Base-by-base conservation (phyloP, 257 asterid species). In the Ballota nigra region DNA sequence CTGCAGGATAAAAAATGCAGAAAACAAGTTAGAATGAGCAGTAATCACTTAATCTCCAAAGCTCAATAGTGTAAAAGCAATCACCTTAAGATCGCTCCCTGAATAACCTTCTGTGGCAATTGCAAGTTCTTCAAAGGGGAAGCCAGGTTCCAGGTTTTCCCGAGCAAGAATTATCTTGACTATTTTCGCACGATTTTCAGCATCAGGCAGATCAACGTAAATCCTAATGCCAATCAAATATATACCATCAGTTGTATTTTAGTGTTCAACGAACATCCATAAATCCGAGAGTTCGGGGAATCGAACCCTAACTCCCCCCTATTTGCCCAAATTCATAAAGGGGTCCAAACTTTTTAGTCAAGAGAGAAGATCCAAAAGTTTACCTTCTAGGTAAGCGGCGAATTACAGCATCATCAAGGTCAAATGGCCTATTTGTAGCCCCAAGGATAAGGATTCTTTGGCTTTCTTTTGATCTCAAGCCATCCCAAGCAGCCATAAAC, bases 401-500 rank as follows among this genome's bases (percentile, higher is more conserved):
- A 80, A 95, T 92, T 78, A 95, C 99, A 68, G 99, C 99, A 84
- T 95, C 99, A 66, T 95, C 99, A 72, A 95, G 99, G 80, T 95
- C 99, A 83, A 95, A 92, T 57, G 99, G 99, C 49, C 99, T 88
- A 81, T 95, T 95, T 26, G 98, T 95, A 69, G 99, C 99, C n/a
- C 99, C 99, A 68, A 95, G 95, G 64, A 95, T 89, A 66, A 95
- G 95, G 78, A 95, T 88, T 74, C 92, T 86, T 84, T 92, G 97
- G 85, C 92, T 91, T 69, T 91, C 98, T 82, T 91, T 89, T 68
- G 99, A 84, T 84, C 98, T 86, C 85, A 95, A 85, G 63, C 99
- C 99, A 83, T 95, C 99, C 99, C 99, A 95, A 52, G 99, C 98
- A 26, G 99, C 93, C 99, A 95, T 95, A 71, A 95, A 95, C 81